Base-by-base conservation (phyloP, 345 rosid genomes). In the Aquilaria malaccensis region DNA sequence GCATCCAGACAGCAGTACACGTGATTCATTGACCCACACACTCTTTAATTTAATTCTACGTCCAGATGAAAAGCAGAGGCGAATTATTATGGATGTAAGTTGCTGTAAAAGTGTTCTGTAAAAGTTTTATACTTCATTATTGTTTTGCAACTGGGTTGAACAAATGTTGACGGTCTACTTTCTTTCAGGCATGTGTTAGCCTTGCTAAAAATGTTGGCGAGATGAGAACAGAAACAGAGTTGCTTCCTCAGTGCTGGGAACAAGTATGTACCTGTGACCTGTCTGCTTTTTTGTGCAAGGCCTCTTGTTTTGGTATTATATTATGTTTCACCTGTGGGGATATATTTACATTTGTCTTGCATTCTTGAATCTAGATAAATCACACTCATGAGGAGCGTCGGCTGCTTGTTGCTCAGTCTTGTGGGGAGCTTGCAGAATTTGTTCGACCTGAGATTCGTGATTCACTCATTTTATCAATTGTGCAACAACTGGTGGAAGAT, bases 211-310 rank as follows among this genome's bases (percentile, higher is more conserved):
- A 86, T 84, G 98, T 93, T 56, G 98, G 98, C 58, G 87, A 93
- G 75, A 89, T 89, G 97, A 84, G 97, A 77, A 93, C 98, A 61
- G 98, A 93, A 78, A 87, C 91, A 48, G 98, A 89, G 63, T 81
- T 93, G 71, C 98, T 93, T 70, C 98, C 96, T 33, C 96, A 93
- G 79, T 93, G 97, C 69, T 93, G 97, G 98, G 98, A 93, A 80
- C 97, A 93, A 79, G 98, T 89, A 71, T 81, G 85, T 73, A 63
- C 49, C 58, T 56, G 52, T 30, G 5, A 3, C 56, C 11, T 53
- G 33, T 63, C 41, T 30, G 30, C 5, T 54, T 62, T 62, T 52
- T 41, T 31, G 58, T 9, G 58, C 13, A n/a, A 55, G 41, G 9
- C 11, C 13, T 6, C 58, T 55, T 63, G 14, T 52, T 71, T 73